Evolutionary conservation across 192 early-diverging fungal species (phyloP).

Genomic region (Kappamyces sp.): DNA sequence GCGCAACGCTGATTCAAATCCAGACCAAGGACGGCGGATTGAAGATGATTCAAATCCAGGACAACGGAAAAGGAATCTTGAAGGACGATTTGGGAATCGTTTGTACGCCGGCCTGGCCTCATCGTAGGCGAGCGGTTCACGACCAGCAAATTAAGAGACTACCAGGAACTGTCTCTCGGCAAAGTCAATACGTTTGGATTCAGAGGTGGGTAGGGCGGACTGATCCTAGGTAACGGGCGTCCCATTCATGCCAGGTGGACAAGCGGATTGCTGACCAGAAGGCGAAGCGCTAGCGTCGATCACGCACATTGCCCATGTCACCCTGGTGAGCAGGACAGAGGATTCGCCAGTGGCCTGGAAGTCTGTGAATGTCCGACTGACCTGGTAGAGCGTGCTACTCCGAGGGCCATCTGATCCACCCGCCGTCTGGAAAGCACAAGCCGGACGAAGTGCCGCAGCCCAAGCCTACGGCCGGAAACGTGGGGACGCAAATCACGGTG

Average conservation of each 20-base stretch:
- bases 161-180: too few species aligned
- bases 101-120: constrained; percentile 70
- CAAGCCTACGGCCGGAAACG: constrained; percentile 91
- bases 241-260: too few species aligned
- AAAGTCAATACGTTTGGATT: constrained; percentile 90
- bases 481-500: constrained; percentile 88
- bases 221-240: too few species aligned
- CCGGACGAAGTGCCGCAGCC: constrained; percentile 71
- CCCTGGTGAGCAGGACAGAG: constrained; percentile 50
- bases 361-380: constrained; percentile 14
- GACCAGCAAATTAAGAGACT: constrained; percentile 84
- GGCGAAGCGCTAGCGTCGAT: constrained; percentile 72
- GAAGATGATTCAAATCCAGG: constrained; percentile 86
- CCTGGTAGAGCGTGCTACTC: constrained; percentile 65
- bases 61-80: constrained; percentile 72
- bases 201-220: too few species aligned
- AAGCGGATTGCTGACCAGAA: not conserved
- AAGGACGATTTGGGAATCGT: constrained; percentile 83
- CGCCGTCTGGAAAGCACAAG: constrained; percentile 41
- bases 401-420: constrained; percentile 76
- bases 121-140: constrained; percentile 93
- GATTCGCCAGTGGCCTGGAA: constrained; percentile 43
- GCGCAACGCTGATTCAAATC: constrained; percentile 77
- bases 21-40: constrained; percentile 84
- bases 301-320: constrained; percentile 88